A percentile compares a stretch with the other conserved stretches of the same genome.
Conservation (phyloP, 305 asterid genomes). For the Striga hermonthica region DNA sequence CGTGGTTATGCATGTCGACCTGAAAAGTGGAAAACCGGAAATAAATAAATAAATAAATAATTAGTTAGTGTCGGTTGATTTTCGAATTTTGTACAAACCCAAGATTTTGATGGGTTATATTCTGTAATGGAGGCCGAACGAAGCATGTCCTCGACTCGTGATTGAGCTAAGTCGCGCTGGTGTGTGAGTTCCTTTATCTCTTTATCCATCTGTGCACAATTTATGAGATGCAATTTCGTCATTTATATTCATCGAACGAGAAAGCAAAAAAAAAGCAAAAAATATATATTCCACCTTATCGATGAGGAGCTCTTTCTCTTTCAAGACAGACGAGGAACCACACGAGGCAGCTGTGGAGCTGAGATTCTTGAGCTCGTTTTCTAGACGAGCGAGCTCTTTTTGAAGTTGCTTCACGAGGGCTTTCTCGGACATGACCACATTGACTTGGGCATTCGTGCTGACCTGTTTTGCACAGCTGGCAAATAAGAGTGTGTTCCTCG, state of each 20-base stretch:
- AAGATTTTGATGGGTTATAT: constrained; percentile 40
- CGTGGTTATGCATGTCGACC: constrained; percentile 44
- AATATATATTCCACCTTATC: constrained; percentile 51
- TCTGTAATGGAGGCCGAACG: constrained; percentile 43
- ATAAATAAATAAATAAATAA: constrained; percentile 4
- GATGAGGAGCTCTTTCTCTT: constrained; percentile 73
- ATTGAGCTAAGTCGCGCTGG: constrained; percentile 72
- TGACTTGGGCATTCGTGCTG: constrained; percentile 73
- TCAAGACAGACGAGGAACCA: constrained; percentile 51
- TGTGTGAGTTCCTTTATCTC: constrained; percentile 63
- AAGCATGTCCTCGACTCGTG: constrained; percentile 48
- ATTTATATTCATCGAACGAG: too few species aligned
- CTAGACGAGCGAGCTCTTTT: constrained; percentile 67
- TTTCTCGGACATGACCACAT: constrained; percentile 86
- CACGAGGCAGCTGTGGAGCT: constrained; percentile 42
- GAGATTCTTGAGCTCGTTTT: constrained; percentile 60
- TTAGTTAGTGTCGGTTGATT: constrained; percentile 14
- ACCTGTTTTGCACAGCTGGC: constrained; percentile 94
- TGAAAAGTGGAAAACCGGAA: constrained; percentile 23
- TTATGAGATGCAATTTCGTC: neutral
- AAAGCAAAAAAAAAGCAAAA: too few species aligned
- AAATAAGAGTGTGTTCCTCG: constrained; percentile 83
- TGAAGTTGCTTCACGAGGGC: constrained; percentile 82
- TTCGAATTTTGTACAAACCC: constrained; percentile 42
- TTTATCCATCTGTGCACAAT: constrained; percentile 64